Base-by-base conservation (phyloP, 805 yeast genomes). In the Priceomyces fermenticarens region DNA sequence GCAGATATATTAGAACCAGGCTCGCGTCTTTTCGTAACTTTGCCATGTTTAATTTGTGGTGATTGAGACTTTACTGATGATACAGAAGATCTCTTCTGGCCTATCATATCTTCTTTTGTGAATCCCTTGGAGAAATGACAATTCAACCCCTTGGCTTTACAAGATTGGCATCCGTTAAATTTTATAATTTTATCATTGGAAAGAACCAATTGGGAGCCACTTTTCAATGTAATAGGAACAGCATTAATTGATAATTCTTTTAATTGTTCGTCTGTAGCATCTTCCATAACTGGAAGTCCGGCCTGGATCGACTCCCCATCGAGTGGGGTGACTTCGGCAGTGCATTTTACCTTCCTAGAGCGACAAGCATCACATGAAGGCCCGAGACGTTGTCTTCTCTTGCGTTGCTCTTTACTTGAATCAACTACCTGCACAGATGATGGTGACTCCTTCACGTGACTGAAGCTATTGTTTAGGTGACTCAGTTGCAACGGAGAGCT, bases 341-440 rank as follows among this genome's bases (percentile, higher is more conserved):
- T 81, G 62, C 91, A 84, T 60, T 81, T 84, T 43, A 83, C 83
- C 55, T 84, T 84, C 42, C 88, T 72, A 11, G 76, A 54, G 40
- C 89, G 68, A 57, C 91, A 84, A 36, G 76, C 65, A 56, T 84
- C 89, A 59, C 91, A 84, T 31, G 85, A 78, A 2, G 89, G 89
- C 0, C 91, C 89, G 13, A 77, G 67, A 44, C 91, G 64, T 61
- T 84, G 90, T 50, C 88, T 64, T 47, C 75, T 62, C 49, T 64
- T 66, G 15, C 51, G 42, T 11, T 35, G 38, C 3, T 35, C 30
- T 3, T 26, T 16, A 4, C 27, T 30, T 2, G 34, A 12, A 6
- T 13, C 40, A 20, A 11, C n/a, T 30, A 30, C 28, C 35, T 12
- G 35, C 11, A 13, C 35, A 23, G 23, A 26, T 5, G 23, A 17